Base-by-base conservation (phyloP, 495 filamentous ascomycete genomes). In the Arthonia radiata region DNA sequence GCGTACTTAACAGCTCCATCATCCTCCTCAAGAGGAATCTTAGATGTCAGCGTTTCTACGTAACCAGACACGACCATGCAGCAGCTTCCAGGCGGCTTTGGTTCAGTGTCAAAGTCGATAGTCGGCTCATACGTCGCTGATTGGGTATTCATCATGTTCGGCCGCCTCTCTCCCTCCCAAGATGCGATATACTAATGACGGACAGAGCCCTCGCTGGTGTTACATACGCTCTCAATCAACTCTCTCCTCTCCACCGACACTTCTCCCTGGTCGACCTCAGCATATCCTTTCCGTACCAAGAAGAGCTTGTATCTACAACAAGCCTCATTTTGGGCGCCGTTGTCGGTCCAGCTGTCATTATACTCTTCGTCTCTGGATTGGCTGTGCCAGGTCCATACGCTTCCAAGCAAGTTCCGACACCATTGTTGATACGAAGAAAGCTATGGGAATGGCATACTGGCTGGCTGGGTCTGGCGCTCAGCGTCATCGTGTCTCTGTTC, bases 391-490 rank as follows among this genome's bases (percentile, higher is more conserved):
- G 79, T 46, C 10, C 73, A 43, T 55, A 62, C 47, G 56, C 71
- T 37, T 50, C 79, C 56, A 28, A 76, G 47, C 52, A 67, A 49
- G 34, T 47, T 3, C 44, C 54, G 2, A 33, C 40, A 7, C 28
- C 43, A n/a, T 37, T 47, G 15, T 31, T 52, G 3, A 54, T 46
- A 52, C 36, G 40, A 25, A 37, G 52, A 13, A 66, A 61, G 39
- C 44, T 90, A 9, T 86, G 78, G 78, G 74, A 90, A 45, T 53
- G 82, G 40, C 80, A 86, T 34, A 73, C 64, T 27, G 79, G 78
- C 4, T 64, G 76, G 36, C 44, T 86, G 25, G 79, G 79, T 3
- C 48, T 90, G 15, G 49, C 63, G 17, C 49, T 86, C 9, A 67
- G 72, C 8, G 53, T 72, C 14, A 67, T 66, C 0, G 61, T 59